Conservation (phyloP, 345 rosid genomes). For the Eucalyptus cladocalyx region DNA sequence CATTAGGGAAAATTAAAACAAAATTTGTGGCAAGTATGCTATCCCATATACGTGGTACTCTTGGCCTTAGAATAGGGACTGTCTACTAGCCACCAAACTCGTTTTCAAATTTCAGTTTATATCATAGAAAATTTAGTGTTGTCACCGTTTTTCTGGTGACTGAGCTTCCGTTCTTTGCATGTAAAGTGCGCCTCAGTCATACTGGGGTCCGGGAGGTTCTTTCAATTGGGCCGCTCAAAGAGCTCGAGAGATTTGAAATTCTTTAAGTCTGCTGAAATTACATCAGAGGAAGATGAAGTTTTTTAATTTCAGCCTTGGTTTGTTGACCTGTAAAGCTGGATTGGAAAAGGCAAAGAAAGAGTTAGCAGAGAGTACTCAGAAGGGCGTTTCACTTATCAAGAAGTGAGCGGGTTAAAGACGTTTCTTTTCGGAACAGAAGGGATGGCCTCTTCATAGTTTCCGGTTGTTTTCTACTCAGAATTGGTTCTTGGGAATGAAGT, state of each 20-base stretch:
- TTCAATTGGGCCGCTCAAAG: conserved; percentile 68
- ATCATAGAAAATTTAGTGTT: background rate
- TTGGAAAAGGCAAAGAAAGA: conserved; percentile 88
- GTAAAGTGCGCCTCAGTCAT: conserved; percentile 71
- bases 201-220: conserved; percentile 6
- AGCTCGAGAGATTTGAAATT: conserved; percentile 49
- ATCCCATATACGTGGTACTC: too few species aligned
- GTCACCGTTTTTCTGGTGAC: conserved; percentile 39
- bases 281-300: background rate
- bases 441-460: background rate
- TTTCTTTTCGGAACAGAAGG: background rate
- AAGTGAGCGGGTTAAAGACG: conserved; percentile 13
- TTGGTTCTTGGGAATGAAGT: background rate
- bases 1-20: too few species aligned
- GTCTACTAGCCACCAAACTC: too few species aligned
- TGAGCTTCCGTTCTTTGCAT: conserved; percentile 91
- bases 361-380: conserved; percentile 56
- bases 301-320: background rate
- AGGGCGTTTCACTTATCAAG: conserved; percentile 60
- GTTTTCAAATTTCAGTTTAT: too few species aligned
- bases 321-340: conserved; percentile 29
- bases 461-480: background rate
- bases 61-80: too few species aligned
- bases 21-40: too few species aligned
- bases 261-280: background rate